Evolutionary conservation across 2,329 filamentous ascomycete genomes (phyloP).

Genomic region (Pezicula neosporulosa): DNA sequence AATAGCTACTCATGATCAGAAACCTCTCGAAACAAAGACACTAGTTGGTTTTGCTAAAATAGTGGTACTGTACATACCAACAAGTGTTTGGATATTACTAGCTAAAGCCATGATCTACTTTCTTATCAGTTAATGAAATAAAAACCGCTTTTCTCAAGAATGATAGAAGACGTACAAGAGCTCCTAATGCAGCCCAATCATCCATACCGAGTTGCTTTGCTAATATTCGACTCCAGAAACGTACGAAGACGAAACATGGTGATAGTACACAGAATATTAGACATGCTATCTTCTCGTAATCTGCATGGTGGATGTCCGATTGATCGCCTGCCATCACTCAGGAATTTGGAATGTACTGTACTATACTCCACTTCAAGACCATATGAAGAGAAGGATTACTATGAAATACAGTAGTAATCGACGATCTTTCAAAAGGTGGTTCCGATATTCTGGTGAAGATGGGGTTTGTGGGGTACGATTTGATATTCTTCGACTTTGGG

Average conservation of each 20-base stretch:
- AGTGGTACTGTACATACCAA: conserved; percentile 6
- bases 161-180: conserved; percentile 5
- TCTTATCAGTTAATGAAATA: neutral
- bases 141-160: neutral
- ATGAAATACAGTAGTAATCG: no score
- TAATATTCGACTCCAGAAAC: conserved; percentile 10
- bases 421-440: no score
- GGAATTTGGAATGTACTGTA: neutral
- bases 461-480: no score
- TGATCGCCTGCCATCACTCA: conserved; percentile 3
- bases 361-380: no score
- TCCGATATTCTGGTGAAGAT: no score
- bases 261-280: conserved; percentile 7
- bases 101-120: conserved; percentile 7
- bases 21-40: neutral
- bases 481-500: no score
- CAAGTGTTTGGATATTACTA: conserved; percentile 10
- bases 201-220: conserved; percentile 11
- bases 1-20: conserved; percentile 4
- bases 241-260: conserved; percentile 6
- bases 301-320: conserved; percentile 12
- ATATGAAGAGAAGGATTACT: no score
- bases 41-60: neutral
- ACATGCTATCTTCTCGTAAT: conserved; percentile 9
- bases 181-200: conserved; percentile 12